These are phyloP conservation scores for Hypomyces perniciosus DNA, from an alignment of 2,329 filamentous ascomycete species.

Conservation along the genomic window DNA sequence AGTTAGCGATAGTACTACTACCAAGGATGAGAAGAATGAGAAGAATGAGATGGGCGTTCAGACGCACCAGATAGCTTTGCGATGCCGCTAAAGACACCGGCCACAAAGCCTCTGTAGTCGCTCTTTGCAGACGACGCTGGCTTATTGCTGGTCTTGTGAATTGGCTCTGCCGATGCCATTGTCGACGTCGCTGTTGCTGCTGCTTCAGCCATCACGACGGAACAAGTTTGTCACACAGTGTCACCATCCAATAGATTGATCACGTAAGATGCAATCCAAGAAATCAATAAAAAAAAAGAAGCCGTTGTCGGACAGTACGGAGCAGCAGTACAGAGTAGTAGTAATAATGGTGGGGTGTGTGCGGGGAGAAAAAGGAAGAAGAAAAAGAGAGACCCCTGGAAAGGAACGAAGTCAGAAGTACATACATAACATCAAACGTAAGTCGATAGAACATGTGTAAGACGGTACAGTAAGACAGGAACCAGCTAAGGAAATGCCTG, in stretches of 20 bases:
- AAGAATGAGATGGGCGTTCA: background rate
- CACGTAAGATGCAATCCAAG: background rate
- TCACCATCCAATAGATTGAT: background rate
- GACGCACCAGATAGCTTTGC: constrained; percentile 74
- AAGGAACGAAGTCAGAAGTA: background rate
- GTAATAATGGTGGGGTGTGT: background rate
- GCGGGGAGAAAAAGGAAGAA: background rate
- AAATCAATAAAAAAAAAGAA: background rate
- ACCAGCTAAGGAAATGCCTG: background rate
- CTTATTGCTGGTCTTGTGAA: background rate
- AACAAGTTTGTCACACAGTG: background rate
- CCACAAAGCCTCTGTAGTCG: constrained; percentile 92
- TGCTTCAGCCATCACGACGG: constrained; percentile 3
- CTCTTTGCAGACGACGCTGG: constrained; percentile 21
- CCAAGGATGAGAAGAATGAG: background rate
- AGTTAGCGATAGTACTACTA: background rate
- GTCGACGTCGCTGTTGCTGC: background rate
- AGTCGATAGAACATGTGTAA: background rate
- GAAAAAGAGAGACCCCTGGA: background rate
- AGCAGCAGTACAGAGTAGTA: too few species aligned
- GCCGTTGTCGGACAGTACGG: background rate
- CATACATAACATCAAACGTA: background rate
- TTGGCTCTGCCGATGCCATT: background rate
- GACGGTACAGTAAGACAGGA: constrained; percentile 3
- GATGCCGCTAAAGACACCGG: constrained; percentile 91